A percentile compares a stretch with the other conserved stretches of the same genome.
Evolutionary conservation across 805 yeast genomes (phyloP).

Genomic region (Kockiozyma suomiensis): DNA sequence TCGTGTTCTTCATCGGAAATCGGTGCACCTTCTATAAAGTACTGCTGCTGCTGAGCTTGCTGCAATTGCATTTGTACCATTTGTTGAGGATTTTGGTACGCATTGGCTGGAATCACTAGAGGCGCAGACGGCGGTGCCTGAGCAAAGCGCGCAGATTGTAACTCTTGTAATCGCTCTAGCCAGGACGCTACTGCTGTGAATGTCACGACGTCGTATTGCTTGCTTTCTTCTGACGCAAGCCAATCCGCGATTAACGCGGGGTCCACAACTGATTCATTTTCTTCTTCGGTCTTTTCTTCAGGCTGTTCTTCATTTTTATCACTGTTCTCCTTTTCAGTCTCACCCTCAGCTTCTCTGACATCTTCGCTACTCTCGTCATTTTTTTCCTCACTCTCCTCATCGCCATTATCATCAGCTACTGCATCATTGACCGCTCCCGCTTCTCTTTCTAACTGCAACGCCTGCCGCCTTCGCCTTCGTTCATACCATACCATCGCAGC

Average conservation of each 20-base stretch:
- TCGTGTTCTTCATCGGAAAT: constrained; percentile 41
- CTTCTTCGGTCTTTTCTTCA: constrained; percentile 21
- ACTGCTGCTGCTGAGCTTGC: constrained; percentile 21
- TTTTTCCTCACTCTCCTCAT: constrained; percentile 28
- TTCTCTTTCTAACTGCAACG: not conserved
- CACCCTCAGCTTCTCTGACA: not conserved
- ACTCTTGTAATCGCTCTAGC: constrained; percentile 52
- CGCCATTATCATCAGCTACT: constrained; percentile 1
- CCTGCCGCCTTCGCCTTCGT: constrained; percentile 34
- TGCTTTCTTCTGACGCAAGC: constrained; percentile 26
- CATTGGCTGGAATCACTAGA: constrained; percentile 35
- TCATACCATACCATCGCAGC: constrained; percentile 43
- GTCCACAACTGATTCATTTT: constrained; percentile 27
- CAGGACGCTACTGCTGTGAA: constrained; percentile 49
- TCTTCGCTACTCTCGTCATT: not conserved
- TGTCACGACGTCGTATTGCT: constrained; percentile 38
- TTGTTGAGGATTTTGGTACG: constrained; percentile 24
- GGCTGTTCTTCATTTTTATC: constrained; percentile 4
- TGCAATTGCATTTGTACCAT: constrained; percentile 36
- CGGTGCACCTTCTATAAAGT: constrained; percentile 17
- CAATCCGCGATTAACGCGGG: constrained; percentile 23
- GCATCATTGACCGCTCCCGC: no score
- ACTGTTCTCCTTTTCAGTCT: not conserved
- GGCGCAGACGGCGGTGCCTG: constrained; percentile 33
- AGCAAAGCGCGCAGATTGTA: constrained; percentile 53